Conservation (phyloP, 2,329 filamentous ascomycete species). For the Calonectria fujianensis region DNA sequence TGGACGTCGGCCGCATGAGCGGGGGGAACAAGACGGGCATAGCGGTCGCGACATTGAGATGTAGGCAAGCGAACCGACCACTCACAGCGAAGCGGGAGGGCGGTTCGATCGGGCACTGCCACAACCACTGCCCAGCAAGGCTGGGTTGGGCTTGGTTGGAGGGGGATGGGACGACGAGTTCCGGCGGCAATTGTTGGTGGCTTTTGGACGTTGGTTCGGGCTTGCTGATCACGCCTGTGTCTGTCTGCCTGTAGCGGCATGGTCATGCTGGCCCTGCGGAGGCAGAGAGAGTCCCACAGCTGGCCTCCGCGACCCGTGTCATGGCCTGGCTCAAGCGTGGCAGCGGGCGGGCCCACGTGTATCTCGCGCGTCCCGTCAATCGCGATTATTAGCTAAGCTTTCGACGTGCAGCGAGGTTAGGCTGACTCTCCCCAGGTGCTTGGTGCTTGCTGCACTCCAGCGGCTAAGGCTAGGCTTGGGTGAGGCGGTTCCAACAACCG, state of each 20-base stretch:
- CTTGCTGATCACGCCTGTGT: background rate
- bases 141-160: background rate
- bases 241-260: background rate
- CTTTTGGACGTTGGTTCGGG: background rate
- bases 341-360: background rate
- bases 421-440: background rate
- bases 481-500: background rate
- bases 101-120: background rate
- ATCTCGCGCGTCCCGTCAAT: background rate
- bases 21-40: conserved; percentile 1
- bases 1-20: too few species aligned
- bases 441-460: background rate
- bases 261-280: background rate
- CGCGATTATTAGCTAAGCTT: conserved; percentile 1
- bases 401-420: background rate
- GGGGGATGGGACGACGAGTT: background rate
- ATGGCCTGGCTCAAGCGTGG: background rate
- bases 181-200: background rate
- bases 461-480: background rate
- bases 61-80: background rate
- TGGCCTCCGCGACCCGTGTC: background rate
- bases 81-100: background rate
- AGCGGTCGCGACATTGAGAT: background rate
- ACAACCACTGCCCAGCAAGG: background rate
- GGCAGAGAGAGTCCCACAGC: background rate